Evolutionary conservation across 371 early-diverging fungal species (phyloP).

Genomic region (Lichtheimia corymbifera): DNA sequence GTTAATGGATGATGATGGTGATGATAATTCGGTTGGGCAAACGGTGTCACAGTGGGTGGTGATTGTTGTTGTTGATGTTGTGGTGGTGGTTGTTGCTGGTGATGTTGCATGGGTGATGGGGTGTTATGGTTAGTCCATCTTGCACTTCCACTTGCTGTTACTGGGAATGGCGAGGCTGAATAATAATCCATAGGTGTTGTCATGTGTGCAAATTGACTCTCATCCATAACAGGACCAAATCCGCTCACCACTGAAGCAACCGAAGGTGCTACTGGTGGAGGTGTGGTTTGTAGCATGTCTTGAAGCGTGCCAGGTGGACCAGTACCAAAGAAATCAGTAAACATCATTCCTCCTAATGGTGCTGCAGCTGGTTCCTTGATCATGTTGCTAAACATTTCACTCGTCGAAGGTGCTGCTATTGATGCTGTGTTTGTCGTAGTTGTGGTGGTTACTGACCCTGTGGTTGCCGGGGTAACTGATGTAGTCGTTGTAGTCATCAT

Average conservation of each 20-base stretch:
- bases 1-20: slow-evolving; percentile 1
- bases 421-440: background rate
- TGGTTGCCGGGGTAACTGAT: slow-evolving; percentile 1
- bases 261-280: background rate
- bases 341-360: background rate
- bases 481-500: background rate
- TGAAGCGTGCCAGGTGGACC: no score
- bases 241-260: background rate
- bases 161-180: slow-evolving; percentile 5
- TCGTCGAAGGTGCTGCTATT: slow-evolving; percentile 1
- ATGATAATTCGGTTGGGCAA: background rate
- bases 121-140: background rate
- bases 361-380: background rate
- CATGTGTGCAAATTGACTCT: no score
- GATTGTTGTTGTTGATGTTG: slow-evolving; percentile 1
- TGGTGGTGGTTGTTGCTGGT: slow-evolving; percentile 8
- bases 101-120: slow-evolving; percentile 6
- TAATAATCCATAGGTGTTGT: slow-evolving; percentile 1
- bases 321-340: background rate
- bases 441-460: background rate
- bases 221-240: no score
- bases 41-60: no score
- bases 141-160: slow-evolving; percentile 5
- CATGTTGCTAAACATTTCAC: background rate
- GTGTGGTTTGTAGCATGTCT: slow-evolving; percentile 1